Evolutionary conservation across 306 rosid species (phyloP), one percentile per base, ranked within the genome.

Genomic region (Cucurbita pepo): DNA sequence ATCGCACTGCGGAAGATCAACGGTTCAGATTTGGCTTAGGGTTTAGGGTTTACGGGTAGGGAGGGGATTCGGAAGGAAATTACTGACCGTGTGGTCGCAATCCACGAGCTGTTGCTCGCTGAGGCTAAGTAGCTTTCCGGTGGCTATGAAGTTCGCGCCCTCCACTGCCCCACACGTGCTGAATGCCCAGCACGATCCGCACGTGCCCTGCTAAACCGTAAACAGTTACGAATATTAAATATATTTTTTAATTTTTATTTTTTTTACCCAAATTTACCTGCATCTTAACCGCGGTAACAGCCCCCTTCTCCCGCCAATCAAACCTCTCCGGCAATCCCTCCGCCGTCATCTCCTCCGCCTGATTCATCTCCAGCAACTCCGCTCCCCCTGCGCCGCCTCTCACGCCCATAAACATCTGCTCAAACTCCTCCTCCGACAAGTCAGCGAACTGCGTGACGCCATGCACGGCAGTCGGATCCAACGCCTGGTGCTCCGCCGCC

Each of bases 131-230:
- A 93, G 98, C 77, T 90, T 87, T 34, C 96, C 98, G 0, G 96
- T 87, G 43, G 89, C 90, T 10, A 90, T 36, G 53, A 82, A 93
- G 79, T 93, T 75, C 36, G 96, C 98, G 75, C 98, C 98, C 85
- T 93, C 98, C 10, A 88, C 53, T 6, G 88, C 83, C 69, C 98
- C 98, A 30, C 93, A 87, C 0, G 98, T 93, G 78, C 96, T 93
- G 74, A 93, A 93, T 38, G 97, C 98, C 98, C 98, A 93, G 76
- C 97, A 90, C 7, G 98, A 79, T 71, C 98, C 98, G 73, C 98
- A 93, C 13, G 0, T 34, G 10, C 98, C 98, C 98, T 93, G 81
- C 41, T 8, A 4, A 37, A 1, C 4, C 22, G 34, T 34, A 66
- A 44, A 1, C 3, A 5, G 15, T 50, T 15, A 44, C 2, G 5